Evolutionary conservation across 2,329 filamentous ascomycete genomes (phyloP).

Genomic region (Ophiostoma sp.): DNA sequence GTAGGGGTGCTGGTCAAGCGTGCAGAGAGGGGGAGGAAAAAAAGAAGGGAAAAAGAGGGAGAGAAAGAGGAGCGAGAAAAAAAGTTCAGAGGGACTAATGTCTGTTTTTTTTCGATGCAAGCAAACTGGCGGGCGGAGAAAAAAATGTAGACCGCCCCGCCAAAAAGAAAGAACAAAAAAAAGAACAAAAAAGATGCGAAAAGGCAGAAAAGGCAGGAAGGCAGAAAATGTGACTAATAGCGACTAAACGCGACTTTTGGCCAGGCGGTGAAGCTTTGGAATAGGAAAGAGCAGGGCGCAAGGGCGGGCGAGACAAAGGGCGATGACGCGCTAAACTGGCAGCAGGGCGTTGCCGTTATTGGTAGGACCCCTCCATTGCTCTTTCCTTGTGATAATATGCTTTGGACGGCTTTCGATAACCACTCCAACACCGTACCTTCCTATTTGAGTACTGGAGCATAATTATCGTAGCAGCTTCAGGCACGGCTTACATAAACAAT

Average conservation of each 20-base stretch:
- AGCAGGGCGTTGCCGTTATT: not conserved
- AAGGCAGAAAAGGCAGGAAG: not conserved
- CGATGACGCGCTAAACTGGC: conserved; percentile 9
- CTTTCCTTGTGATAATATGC: not conserved
- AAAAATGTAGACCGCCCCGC: not conserved
- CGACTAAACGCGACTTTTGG: not conserved
- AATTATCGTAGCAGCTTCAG: not conserved
- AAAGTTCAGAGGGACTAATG: conserved; percentile 15
- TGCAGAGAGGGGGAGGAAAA: conserved; percentile 18
- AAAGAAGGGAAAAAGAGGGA: conserved; percentile 9
- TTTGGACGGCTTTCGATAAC: not conserved
- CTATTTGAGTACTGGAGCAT: not conserved
- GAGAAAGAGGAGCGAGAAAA: conserved; percentile 13
- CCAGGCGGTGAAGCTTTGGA: not conserved
- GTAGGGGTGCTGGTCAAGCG: conserved; percentile 20
- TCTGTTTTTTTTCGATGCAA: conserved; percentile 9
- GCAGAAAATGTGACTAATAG: not conserved
- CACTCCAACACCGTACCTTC: conserved; percentile 1
- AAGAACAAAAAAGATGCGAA: conserved; percentile 3
- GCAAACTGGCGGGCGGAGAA: conserved; percentile 6
- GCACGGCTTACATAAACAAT: not conserved
- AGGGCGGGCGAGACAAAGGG: not conserved
- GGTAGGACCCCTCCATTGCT: not conserved
- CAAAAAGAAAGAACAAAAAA: conserved; percentile 3
- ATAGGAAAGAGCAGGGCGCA: not conserved